Base-by-base conservation (phyloP, 2,329 filamentous ascomycete genomes). In the Trichophyton mentagrophytes region DNA sequence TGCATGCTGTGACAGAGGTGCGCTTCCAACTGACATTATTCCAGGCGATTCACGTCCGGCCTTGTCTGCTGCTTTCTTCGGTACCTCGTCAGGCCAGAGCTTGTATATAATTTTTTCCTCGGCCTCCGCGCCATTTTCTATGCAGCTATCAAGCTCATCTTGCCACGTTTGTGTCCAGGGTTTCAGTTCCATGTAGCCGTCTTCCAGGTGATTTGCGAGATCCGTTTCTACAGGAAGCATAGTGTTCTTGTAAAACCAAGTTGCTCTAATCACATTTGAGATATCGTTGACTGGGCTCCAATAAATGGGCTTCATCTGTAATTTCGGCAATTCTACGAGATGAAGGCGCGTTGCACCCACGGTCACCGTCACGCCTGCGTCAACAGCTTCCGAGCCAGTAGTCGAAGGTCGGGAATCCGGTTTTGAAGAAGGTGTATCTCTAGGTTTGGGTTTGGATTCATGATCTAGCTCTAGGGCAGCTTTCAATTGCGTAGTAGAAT, bases 241-340 rank as follows among this genome's bases (percentile, higher is more conserved):
- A 0, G 88, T 92, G 69, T 96, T 91, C 76, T 87, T 88, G 73
- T 97, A 97, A 71, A 99, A 99, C 93, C 93, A 99, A 0, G 92
- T 97, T 0, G 88, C 90, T 65, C 93, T 82, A 61, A 87, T 80
- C 1, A 97, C 90, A 40, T 85, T 79, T 5, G 89, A 87, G 36
- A 95, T 82, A 69, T 97, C 93, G 67, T 95, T 90, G 36, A 97
- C 82, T 6, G 93, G 92, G 17, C 87, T 91, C 93, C 93, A 99
- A 71, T 99, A 99, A 62, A 97, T 96, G 0, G 93, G 93, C 72
- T 91, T 89, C 90, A 99, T 95, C 68, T 75, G 78, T 61, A 95
- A 76, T 59, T 82, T 82, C 22, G 92, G 90, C 66, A 97, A 79
- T 61, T 88, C 85, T 1, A 97, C 92, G 68, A 91, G 82, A 70